Conservation (phyloP, 192 early-diverging fungal species). For the Coemansia sp. region DNA sequence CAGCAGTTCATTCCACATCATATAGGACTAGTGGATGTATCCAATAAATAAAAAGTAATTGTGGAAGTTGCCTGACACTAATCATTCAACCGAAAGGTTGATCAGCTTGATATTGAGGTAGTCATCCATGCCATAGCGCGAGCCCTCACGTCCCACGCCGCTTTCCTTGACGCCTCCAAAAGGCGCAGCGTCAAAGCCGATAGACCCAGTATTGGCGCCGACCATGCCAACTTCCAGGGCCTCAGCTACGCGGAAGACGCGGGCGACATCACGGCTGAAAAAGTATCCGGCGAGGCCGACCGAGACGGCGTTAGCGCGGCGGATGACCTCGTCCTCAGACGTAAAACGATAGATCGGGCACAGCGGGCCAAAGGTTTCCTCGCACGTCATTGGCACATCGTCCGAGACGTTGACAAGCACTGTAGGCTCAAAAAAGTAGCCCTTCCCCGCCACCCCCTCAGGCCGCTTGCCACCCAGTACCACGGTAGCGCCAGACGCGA, state of each 20-base stretch:
- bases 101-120: conserved; percentile 52
- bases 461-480: conserved; percentile 64
- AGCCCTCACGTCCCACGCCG: conserved; percentile 62
- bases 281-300: conserved; percentile 87
- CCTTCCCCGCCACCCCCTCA: conserved; percentile 25
- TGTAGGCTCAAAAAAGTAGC: conserved; percentile 84
- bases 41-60: too few relatives aligned
- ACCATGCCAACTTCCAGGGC: conserved; percentile 86
- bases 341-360: conserved; percentile 77
- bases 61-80: not conserved
- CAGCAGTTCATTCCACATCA: too few relatives aligned
- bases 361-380: conserved; percentile 94
- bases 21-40: too few relatives aligned
- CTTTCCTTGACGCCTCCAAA: conserved; percentile 68
- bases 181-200: conserved; percentile 60
- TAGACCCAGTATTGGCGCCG: conserved; percentile 77
- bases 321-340: conserved; percentile 78
- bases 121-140: conserved; percentile 57
- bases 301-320: conserved; percentile 70
- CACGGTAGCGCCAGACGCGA: conserved; percentile 71
- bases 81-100: conserved; percentile 20
- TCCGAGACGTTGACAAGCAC: conserved; percentile 71
- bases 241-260: conserved; percentile 82
- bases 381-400: conserved; percentile 68
- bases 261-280: conserved; percentile 73